Percentiles rank a stretch among this genome's conserved stretches.
Evolutionary conservation across 306 rosid species (phyloP).

Genomic region (Vigna mungo): DNA sequence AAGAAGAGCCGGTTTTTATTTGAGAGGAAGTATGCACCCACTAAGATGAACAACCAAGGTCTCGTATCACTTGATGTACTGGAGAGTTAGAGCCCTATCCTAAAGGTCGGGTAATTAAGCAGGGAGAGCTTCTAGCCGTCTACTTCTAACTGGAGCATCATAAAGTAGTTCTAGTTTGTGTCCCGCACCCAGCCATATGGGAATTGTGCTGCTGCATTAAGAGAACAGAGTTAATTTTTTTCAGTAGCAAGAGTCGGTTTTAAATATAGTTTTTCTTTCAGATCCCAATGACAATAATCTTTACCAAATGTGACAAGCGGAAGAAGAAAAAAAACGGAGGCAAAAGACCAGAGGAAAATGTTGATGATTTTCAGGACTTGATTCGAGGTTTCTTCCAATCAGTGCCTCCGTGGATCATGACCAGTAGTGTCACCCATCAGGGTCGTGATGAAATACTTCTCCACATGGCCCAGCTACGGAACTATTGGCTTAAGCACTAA

Average conservation of each 20-base stretch:
- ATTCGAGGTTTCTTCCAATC: slow-evolving; percentile 75
- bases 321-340: slow-evolving; percentile 96
- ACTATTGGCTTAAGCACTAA: slow-evolving; percentile 98
- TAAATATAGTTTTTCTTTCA: slow-evolving; percentile 48
- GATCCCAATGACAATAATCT: slow-evolving; percentile 96
- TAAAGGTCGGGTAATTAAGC: neutral
- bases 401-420: slow-evolving; percentile 98
- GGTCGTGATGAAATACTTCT: slow-evolving; percentile 96
- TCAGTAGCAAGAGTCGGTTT: neutral
- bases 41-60: slow-evolving; percentile 7
- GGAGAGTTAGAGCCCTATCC: neutral
- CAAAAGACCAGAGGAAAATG: slow-evolving; percentile 86
- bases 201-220: neutral
- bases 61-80: neutral
- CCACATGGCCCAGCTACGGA: slow-evolving; percentile 94
- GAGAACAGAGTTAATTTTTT: slow-evolving; percentile 3
- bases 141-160: slow-evolving; percentile 20
- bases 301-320: slow-evolving; percentile 98
- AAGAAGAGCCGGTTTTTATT: slow-evolving; percentile 4
- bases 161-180: slow-evolving; percentile 15
- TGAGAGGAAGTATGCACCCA: neutral
- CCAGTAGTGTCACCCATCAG: slow-evolving; percentile 89
- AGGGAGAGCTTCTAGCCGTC: slow-evolving; percentile 4
- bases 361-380: slow-evolving; percentile 83
- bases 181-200: neutral